Evolutionary conservation across 2,329 filamentous ascomycete species (phyloP).

Genomic region (Diplocarpon rosae): DNA sequence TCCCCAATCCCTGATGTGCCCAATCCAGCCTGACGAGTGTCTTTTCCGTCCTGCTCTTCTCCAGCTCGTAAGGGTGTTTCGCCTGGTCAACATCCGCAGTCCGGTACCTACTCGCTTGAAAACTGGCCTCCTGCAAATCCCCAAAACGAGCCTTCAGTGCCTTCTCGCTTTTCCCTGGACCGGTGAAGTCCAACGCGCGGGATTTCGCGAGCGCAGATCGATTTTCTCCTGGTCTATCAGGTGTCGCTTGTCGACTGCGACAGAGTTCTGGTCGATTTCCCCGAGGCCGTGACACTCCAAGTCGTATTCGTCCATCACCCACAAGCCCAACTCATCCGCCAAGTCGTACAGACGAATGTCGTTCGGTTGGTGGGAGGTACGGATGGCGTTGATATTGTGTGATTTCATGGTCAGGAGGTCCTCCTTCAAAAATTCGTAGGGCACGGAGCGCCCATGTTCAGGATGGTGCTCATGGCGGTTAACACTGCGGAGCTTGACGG

Average conservation of each 20-base stretch:
- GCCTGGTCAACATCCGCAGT: constrained; percentile 46
- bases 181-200: constrained; percentile 43
- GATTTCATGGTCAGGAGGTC: constrained; percentile 45
- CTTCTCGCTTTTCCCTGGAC: no score
- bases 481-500: constrained; percentile 41
- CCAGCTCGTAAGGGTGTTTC: constrained; percentile 48
- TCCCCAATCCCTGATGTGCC: constrained; percentile 51
- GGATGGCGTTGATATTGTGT: constrained; percentile 57
- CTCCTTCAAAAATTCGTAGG: constrained; percentile 36
- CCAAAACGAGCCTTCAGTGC: no score
- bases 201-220: constrained; percentile 33
- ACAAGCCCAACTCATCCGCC: constrained; percentile 52
- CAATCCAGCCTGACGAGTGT: constrained; percentile 48
- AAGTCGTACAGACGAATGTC: constrained; percentile 50
- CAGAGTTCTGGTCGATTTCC: constrained; percentile 25
- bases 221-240: constrained; percentile 36
- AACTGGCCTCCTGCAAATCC: no score
- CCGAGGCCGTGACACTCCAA: constrained; percentile 43
- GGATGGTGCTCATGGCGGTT: constrained; percentile 62
- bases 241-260: constrained; percentile 23
- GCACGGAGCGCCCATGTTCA: constrained; percentile 39
- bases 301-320: constrained; percentile 48
- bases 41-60: constrained; percentile 34
- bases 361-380: constrained; percentile 56
- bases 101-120: no score